phyloP scores from a whole-genome alignment of 2,329 filamentous ascomycete genomes.

The Colletotrichum sp. region DNA sequence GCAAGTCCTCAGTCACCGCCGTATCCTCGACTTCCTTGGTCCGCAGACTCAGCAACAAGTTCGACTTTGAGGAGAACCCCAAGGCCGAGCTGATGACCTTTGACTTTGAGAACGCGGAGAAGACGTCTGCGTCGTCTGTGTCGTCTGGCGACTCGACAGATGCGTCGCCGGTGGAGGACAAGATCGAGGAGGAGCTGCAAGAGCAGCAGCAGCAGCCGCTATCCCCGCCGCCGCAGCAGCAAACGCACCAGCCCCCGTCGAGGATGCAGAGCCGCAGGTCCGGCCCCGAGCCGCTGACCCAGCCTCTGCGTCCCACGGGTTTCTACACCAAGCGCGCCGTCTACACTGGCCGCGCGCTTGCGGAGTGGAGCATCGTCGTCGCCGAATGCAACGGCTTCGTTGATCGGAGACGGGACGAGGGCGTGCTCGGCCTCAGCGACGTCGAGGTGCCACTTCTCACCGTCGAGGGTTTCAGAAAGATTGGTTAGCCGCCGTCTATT shows the following conservation, averaged over 20 bases:
- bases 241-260: slow-evolving; percentile 20
- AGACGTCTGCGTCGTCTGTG: slow-evolving; percentile 11
- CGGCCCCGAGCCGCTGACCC: slow-evolving; percentile 38
- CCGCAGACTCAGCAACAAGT: slow-evolving; percentile 20
- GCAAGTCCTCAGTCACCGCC: slow-evolving; percentile 21
- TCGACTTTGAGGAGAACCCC: slow-evolving; percentile 16
- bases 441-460: slow-evolving; percentile 62
- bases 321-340: slow-evolving; percentile 52
- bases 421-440: slow-evolving; percentile 67
- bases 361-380: slow-evolving; percentile 79
- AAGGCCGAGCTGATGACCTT: slow-evolving; percentile 14
- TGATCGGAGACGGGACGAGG: slow-evolving; percentile 76
- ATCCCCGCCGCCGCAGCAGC: slow-evolving; percentile 15
- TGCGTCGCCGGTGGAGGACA: slow-evolving; percentile 5
- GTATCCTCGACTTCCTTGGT: slow-evolving; percentile 13
- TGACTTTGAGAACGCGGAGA: slow-evolving; percentile 5
- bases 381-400: slow-evolving; percentile 84
- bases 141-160: slow-evolving; percentile 6
- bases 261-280: slow-evolving; percentile 21
- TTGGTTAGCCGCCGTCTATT: slow-evolving; percentile 3
- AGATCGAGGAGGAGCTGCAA: slow-evolving; percentile 27
- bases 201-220: slow-evolving; percentile 26
- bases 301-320: slow-evolving; percentile 51
- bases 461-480: slow-evolving; percentile 44
- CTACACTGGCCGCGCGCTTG: slow-evolving; percentile 75